A percentile compares a stretch with the other conserved stretches of the same genome.
Conservation (phyloP, 1,284 basidiomycete genomes). For the Serendipita sp. region DNA sequence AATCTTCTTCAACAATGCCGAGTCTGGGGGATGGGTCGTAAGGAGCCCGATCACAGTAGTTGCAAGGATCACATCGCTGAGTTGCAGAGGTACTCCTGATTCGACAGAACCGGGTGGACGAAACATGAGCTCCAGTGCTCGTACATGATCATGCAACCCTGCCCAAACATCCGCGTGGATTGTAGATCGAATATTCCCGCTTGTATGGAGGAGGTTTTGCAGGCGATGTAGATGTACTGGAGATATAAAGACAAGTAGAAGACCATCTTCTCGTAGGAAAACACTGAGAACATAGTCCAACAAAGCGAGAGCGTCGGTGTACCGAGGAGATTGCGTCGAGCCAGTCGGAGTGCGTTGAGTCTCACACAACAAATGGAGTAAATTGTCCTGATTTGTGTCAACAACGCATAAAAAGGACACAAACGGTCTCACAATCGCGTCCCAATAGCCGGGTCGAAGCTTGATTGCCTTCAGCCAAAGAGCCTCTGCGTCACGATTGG, state of each 20-base stretch:
- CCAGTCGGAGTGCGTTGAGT: conserved; percentile 6
- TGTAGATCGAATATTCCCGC: conserved; percentile 25
- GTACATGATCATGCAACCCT: conserved; percentile 25
- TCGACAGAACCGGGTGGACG: conserved; percentile 15
- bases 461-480: conserved; percentile 34
- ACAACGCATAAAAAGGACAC: conserved; percentile 8
- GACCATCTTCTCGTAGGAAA: conserved; percentile 15
- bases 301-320: conserved; percentile 23
- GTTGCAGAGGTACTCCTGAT: conserved; percentile 14
- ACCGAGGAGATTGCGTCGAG: conserved; percentile 14
- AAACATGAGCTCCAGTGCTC: conserved; percentile 25
- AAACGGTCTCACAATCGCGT: conserved; percentile 22
- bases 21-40: conserved; percentile 17
- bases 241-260: conserved; percentile 19
- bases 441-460: conserved; percentile 28
- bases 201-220: conserved; percentile 30
- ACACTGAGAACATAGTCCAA: conserved; percentile 23
- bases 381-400: conserved; percentile 22
- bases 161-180: conserved; percentile 12
- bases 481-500: conserved; percentile 25
- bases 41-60: conserved; percentile 22
- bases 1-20: conserved; percentile 15
- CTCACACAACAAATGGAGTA: conserved; percentile 28
- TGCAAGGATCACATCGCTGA: conserved; percentile 25
- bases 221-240: conserved; percentile 25